A percentile compares a stretch with the other conserved stretches of the same genome.
These are phyloP conservation scores for Sporothrix pallida DNA, from an alignment of 2,329 filamentous ascomycete species.

Conservation along the genomic window DNA sequence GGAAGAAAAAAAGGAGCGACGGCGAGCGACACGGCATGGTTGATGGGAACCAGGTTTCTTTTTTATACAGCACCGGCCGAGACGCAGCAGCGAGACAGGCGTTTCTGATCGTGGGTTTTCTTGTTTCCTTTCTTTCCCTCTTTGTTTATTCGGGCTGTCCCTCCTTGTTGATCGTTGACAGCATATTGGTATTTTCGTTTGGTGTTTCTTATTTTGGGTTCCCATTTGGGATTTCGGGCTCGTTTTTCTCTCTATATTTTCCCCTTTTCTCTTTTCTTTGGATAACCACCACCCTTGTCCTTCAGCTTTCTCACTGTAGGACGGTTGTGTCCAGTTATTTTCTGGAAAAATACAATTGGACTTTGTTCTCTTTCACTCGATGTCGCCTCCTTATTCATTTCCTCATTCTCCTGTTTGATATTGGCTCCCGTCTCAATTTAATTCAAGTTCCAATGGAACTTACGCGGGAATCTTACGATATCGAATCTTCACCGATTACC, in stretches of 20 bases:
- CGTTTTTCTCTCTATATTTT: not conserved
- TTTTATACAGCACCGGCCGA: slow-evolving; percentile 18
- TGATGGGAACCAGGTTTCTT: slow-evolving; percentile 11
- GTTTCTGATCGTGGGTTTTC: slow-evolving; percentile 20
- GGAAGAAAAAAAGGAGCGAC: not conserved
- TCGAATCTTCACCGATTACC: not conserved
- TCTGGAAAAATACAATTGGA: not conserved
- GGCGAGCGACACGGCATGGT: not conserved
- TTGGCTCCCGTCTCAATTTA: not conserved
- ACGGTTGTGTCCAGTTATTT: not conserved
- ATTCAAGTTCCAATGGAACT: no score
- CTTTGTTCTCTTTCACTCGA: not conserved
- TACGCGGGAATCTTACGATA: not conserved
- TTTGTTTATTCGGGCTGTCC: not conserved
- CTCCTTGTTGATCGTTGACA: not conserved
- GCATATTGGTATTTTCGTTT: not conserved
- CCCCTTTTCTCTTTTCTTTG: not conserved
- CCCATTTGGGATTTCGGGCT: not conserved
- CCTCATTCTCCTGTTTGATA: not conserved
- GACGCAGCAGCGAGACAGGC: slow-evolving; percentile 18
- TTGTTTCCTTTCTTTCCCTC: not conserved
- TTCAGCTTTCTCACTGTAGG: not conserved
- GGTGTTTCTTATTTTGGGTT: not conserved
- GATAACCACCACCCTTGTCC: not conserved
- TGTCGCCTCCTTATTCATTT: not conserved